phyloP scores from a whole-genome alignment of 768 basidiomycete species.

The Russula sp. region DNA sequence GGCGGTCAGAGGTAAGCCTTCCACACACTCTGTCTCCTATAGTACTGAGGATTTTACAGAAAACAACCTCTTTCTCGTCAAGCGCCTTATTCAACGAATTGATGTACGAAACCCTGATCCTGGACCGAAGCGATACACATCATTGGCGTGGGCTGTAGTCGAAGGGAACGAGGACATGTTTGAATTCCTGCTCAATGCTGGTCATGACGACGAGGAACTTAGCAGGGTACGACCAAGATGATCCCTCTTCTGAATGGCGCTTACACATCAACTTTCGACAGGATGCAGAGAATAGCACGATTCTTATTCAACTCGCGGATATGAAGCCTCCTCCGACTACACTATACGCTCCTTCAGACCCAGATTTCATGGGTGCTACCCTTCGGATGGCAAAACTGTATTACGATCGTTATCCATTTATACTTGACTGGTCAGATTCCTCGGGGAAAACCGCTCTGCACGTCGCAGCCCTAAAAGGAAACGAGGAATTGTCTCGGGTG shows the following conservation, averaged over 20 bases:
- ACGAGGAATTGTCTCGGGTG: constrained; percentile 84
- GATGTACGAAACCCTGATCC: constrained; percentile 92
- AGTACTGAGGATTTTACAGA: constrained; percentile 47
- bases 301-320: constrained; percentile 90
- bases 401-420: constrained; percentile 80
- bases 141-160: constrained; percentile 87
- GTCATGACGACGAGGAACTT: constrained; percentile 92
- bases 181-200: constrained; percentile 79
- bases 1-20: constrained; percentile 69
- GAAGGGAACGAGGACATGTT: constrained; percentile 91
- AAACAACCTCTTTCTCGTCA: constrained; percentile 92
- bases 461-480: constrained; percentile 82
- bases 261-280: constrained; percentile 36
- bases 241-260: background rate
- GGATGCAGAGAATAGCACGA: constrained; percentile 92
- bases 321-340: constrained; percentile 53
- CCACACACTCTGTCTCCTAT: background rate
- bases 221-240: constrained; percentile 63
- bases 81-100: constrained; percentile 77
- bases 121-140: constrained; percentile 71
- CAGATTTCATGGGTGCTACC: constrained; percentile 66
- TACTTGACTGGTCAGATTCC: constrained; percentile 89
- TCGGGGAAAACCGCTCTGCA: constrained; percentile 91
- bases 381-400: constrained; percentile 87
- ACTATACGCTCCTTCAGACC: constrained; percentile 49